Percentiles rank a stretch among this genome's conserved stretches.
These are phyloP conservation scores for Tolypocladium nubicola DNA, from an alignment of 2,329 filamentous ascomycete species.

Conservation along the genomic window DNA sequence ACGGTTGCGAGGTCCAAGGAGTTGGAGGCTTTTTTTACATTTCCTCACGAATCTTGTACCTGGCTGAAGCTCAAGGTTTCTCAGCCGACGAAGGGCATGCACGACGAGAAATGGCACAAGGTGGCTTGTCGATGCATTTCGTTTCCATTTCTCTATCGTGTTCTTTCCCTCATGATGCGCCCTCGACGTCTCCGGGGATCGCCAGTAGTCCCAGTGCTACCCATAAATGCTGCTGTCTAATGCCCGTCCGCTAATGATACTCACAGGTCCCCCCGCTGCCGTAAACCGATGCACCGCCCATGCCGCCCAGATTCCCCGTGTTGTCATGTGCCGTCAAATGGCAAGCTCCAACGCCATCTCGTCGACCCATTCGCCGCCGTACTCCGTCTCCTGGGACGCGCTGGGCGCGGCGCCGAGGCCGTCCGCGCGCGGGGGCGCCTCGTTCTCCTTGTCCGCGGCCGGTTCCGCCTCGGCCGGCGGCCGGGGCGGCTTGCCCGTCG, in stretches of 20 bases:
- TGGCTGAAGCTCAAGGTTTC: not conserved
- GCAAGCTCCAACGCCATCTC: constrained; percentile 21
- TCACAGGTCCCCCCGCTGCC: not conserved
- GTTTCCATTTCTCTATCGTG: not conserved
- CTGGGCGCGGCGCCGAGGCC: not conserved
- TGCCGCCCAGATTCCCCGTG: not conserved
- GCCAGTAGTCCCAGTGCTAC: not conserved
- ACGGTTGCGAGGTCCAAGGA: not conserved
- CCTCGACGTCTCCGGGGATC: not conserved
- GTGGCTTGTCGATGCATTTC: not conserved
- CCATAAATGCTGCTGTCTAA: not conserved
- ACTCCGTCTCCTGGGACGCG: constrained; percentile 26
- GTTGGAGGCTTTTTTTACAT: not conserved
- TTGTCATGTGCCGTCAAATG: constrained; percentile 4
- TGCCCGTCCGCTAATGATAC: not conserved
- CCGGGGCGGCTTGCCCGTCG: not conserved
- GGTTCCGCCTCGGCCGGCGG: not conserved
- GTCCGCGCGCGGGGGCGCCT: constrained; percentile 1
- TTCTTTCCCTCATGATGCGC: not conserved
- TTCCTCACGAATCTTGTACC: not conserved
- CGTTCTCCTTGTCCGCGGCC: constrained; percentile 14
- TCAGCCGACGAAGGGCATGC: no score
- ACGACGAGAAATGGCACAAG: not conserved
- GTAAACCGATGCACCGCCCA: not conserved
- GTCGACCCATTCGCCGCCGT: constrained; percentile 27